phyloP scores from a whole-genome alignment of 495 filamentous ascomycete genomes.

The Physcia stellaris region DNA sequence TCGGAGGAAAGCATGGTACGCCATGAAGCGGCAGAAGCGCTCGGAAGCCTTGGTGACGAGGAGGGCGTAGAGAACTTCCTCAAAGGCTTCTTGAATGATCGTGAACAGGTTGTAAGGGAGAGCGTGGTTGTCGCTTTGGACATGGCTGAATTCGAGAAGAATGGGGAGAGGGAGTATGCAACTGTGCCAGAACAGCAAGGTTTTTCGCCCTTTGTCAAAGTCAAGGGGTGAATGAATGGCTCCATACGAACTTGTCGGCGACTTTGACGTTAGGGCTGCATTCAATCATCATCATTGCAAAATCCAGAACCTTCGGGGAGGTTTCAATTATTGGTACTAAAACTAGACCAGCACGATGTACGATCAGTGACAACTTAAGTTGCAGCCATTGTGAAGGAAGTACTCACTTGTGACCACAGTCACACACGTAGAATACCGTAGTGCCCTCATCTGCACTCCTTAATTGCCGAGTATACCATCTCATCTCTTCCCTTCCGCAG shows the following conservation, averaged over 20 bases:
- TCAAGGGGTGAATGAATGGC: conserved; percentile 8
- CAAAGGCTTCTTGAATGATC: conserved; percentile 73
- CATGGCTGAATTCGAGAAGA: conserved; percentile 96
- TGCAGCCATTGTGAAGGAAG: too few relatives aligned
- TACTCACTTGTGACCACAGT: conserved; percentile 70
- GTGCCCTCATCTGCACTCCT: conserved; percentile 90
- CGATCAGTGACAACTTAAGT: background rate
- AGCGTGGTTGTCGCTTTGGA: conserved; percentile 91
- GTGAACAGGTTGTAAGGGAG: conserved; percentile 85
- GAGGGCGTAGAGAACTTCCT: conserved; percentile 81
- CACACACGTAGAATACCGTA: conserved; percentile 78
- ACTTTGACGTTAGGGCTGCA: too few relatives aligned
- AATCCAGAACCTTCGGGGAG: background rate
- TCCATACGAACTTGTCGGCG: too few relatives aligned
- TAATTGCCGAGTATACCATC: conserved; percentile 72
- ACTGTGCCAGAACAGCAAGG: conserved; percentile 49
- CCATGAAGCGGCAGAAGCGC: conserved; percentile 92
- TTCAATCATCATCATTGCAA: background rate
- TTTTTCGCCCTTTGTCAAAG: conserved; percentile 9
- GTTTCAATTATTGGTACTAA: conserved; percentile 45
- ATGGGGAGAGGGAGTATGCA: conserved; percentile 78
- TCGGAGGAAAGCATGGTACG: conserved; percentile 89
- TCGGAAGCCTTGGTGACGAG: conserved; percentile 90
- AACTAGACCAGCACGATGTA: conserved; percentile 28
- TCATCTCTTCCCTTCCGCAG: conserved; percentile 73